A percentile compares a stretch with the other conserved stretches of the same genome.
Conservation (phyloP, 2,329 filamentous ascomycete genomes). For the Hymenoscyphus salicellus region DNA sequence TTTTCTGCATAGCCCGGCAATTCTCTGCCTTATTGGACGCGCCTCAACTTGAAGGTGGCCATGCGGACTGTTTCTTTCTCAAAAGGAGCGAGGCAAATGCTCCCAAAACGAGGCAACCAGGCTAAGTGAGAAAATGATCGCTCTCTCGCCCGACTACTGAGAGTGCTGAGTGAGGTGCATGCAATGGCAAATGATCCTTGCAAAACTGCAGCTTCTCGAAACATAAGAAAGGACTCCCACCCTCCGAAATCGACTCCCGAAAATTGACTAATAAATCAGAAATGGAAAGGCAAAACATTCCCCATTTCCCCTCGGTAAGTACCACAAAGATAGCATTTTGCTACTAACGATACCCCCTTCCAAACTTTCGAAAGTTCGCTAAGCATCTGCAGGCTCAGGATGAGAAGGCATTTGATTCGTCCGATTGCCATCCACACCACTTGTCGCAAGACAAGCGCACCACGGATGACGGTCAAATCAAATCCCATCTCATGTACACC, state of each 20-base stretch:
- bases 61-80: slow-evolving; percentile 15
- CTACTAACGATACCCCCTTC: slow-evolving; percentile 3
- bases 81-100: slow-evolving; percentile 18
- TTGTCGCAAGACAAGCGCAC: slow-evolving; percentile 9
- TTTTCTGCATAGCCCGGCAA: slow-evolving; percentile 13
- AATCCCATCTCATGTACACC: slow-evolving; percentile 2
- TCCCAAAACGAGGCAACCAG: slow-evolving; percentile 27
- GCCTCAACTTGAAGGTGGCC: slow-evolving; percentile 8
- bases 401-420: slow-evolving; percentile 24
- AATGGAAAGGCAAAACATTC: not conserved
- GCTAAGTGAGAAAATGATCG: slow-evolving; percentile 17
- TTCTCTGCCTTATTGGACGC: slow-evolving; percentile 12
- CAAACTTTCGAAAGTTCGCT: slow-evolving; percentile 24
- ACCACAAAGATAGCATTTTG: not conserved
- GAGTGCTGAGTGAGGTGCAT: slow-evolving; percentile 13
- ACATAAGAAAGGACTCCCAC: slow-evolving; percentile 26
- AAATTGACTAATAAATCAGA: not conserved
- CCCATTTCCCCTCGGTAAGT: not conserved
- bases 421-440: slow-evolving; percentile 20
- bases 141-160: slow-evolving; percentile 19
- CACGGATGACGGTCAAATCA: slow-evolving; percentile 20
- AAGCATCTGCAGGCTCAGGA: slow-evolving; percentile 25
- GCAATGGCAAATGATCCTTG: slow-evolving; percentile 23
- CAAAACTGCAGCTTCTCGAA: slow-evolving; percentile 13
- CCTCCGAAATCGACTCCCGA: slow-evolving; percentile 10